Conservation (phyloP, 495 filamentous ascomycete species). For the Glutinoglossum americanum region DNA sequence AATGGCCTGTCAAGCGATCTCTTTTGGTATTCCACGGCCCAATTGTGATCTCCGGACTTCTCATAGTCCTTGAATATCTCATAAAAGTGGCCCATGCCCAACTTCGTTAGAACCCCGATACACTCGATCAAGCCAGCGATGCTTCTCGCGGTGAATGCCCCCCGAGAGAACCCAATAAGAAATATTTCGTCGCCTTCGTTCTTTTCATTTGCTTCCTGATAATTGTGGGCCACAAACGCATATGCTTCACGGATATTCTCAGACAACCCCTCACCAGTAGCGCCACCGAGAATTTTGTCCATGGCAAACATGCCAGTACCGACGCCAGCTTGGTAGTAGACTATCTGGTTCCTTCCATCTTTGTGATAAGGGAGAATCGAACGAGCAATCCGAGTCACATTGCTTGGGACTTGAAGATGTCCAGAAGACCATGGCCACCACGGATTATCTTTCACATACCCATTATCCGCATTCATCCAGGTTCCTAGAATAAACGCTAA, state of each 20-base stretch:
- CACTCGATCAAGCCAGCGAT: slow-evolving; percentile 31
- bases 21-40: neutral
- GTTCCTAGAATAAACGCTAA: neutral
- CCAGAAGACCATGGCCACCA: neutral
- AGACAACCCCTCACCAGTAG: slow-evolving; percentile 10
- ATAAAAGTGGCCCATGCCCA: slow-evolving; percentile 18
- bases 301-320: slow-evolving; percentile 17
- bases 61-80: slow-evolving; percentile 28
- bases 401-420: slow-evolving; percentile 4
- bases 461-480: slow-evolving; percentile 5
- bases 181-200: slow-evolving; percentile 31
- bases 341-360: slow-evolving; percentile 21
- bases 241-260: slow-evolving; percentile 30
- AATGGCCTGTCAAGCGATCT: neutral
- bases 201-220: slow-evolving; percentile 21
- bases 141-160: slow-evolving; percentile 34
- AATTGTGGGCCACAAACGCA: slow-evolving; percentile 19
- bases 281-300: slow-evolving; percentile 5
- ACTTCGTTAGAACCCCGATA: slow-evolving; percentile 21
- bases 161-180: slow-evolving; percentile 38
- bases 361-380: neutral
- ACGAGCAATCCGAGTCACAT: slow-evolving; percentile 2
- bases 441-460: slow-evolving; percentile 1
- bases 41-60: slow-evolving; percentile 8
- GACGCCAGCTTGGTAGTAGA: slow-evolving; percentile 34